phyloP scores from a whole-genome alignment of 306 rosid genomes.

The Cucumis melo region DNA sequence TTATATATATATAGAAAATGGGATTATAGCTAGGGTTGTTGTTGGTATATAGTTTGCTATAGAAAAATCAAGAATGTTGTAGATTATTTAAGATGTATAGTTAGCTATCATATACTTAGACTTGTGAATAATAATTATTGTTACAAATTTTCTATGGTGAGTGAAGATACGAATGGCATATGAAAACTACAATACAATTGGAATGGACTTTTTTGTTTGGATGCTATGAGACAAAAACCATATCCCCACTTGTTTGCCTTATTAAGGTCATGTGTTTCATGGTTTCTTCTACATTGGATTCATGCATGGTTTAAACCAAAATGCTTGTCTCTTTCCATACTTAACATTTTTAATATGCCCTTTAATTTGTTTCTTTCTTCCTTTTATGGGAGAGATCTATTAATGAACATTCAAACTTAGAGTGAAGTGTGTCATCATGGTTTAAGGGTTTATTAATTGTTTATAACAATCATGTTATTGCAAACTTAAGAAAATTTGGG shows the following conservation, averaged over 20 bases:
- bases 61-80: too few relatives aligned
- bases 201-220: neutral
- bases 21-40: neutral
- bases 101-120: too few relatives aligned
- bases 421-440: too few relatives aligned
- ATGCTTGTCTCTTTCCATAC: neutral
- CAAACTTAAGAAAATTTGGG: too few relatives aligned
- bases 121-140: too few relatives aligned
- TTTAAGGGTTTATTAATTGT: too few relatives aligned
- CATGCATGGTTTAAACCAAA: neutral
- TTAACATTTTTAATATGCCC: neutral
- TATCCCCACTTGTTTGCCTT: neutral
- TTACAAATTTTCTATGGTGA: neutral
- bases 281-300: neutral
- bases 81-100: too few relatives aligned
- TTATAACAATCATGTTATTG: too few relatives aligned
- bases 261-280: neutral
- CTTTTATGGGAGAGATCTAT: too few relatives aligned
- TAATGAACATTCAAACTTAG: too few relatives aligned
- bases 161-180: neutral
- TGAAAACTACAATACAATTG: neutral
- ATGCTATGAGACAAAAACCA: neutral
- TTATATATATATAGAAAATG: neutral
- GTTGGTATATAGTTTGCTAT: neutral
- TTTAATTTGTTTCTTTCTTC: too few relatives aligned